Conservation (phyloP, 2,329 filamentous ascomycete genomes). For the Pseudopyrenochaeta lycopersici region DNA sequence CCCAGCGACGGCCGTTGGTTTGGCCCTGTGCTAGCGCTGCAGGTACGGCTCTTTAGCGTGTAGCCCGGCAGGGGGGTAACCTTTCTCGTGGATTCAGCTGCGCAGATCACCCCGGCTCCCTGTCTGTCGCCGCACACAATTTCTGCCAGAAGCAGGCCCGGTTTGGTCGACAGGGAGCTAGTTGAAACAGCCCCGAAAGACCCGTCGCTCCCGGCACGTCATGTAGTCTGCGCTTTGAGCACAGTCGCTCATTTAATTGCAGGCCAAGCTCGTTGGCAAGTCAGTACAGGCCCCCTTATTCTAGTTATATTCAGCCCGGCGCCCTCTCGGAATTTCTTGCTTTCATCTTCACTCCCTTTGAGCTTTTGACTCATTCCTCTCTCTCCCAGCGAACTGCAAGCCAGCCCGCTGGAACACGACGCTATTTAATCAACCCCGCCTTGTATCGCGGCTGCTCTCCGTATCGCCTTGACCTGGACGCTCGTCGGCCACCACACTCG, state of each 20-base stretch:
- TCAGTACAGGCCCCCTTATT: constrained; percentile 43
- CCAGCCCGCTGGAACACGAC: constrained; percentile 41
- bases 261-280: constrained; percentile 45
- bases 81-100: constrained; percentile 34
- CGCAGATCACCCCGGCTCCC: constrained; percentile 41
- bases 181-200: constrained; percentile 7
- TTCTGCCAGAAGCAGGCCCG: constrained; percentile 34
- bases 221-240: constrained; percentile 49
- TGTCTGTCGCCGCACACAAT: constrained; percentile 29
- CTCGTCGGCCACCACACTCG: constrained; percentile 30
- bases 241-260: constrained; percentile 51
- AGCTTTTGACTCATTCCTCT: constrained; percentile 35
- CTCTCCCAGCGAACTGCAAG: constrained; percentile 34
- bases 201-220: constrained; percentile 50
- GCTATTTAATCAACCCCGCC: constrained; percentile 34
- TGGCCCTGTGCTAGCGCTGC: constrained; percentile 25
- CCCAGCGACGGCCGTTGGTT: constrained; percentile 30
- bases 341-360: constrained; percentile 34
- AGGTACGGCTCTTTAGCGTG: constrained; percentile 30
- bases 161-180: constrained; percentile 25
- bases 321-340: constrained; percentile 36
- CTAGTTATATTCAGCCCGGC: constrained; percentile 42
- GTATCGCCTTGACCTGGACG: constrained; percentile 12
- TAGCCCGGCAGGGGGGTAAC: constrained; percentile 24
- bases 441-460: constrained; percentile 14